Base-by-base conservation (phyloP, 208 protist genomes). In the Acanthamoeba quina region DNA sequence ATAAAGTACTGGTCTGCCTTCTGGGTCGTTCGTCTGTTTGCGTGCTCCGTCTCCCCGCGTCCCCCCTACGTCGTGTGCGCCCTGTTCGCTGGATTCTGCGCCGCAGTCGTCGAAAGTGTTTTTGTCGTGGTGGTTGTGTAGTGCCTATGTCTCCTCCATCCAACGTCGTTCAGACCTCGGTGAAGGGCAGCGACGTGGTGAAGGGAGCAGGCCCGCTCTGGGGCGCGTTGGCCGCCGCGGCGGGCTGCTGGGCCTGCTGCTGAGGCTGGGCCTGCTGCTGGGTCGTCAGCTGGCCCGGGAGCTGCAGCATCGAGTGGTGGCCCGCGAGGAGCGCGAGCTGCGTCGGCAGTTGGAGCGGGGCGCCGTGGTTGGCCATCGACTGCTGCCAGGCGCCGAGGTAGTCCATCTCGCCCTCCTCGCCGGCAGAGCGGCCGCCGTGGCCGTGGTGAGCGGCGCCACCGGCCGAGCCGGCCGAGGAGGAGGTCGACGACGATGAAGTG, bases 361-460 rank as follows among this genome's bases (percentile, higher is more conserved):
- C 44, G 72, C 62, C 62, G 62, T 70, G 62, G 62, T 70, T 70
- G 62, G 62, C 62, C 62, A 70, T 29, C 6, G 62, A 70, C 72
- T 80, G 72, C 37, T 80, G 72, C 72, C 72, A 80, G 5, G 72
- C 72, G 44, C 72, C 72, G 72, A 80, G 31, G 44, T 80, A 80
- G 72, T 80, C 72, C 34, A 80, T 41, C 34, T 80, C 72, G 44
- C 72, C 72, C 19, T 52, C 72, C 72, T 80, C n/a, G 62, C 29
- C n/a, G n/a, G n/a, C 34, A 80, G 17, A 37, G 29, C 26, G 72
- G 7, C 31, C 21, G 17, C 66, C 56, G 70, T 10, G 58, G 58
- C 21, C 13, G 58, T 64, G 24, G 58, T n/a, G 24, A 7, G 5
- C 58, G 58, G 7, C 24, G 58, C 21, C 54, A 24, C 54, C 54